A percentile compares a stretch with the other conserved stretches of the same genome.
phyloP scores from a whole-genome alignment of 1,284 basidiomycete genomes.

The Heterobasidion parviporum region DNA sequence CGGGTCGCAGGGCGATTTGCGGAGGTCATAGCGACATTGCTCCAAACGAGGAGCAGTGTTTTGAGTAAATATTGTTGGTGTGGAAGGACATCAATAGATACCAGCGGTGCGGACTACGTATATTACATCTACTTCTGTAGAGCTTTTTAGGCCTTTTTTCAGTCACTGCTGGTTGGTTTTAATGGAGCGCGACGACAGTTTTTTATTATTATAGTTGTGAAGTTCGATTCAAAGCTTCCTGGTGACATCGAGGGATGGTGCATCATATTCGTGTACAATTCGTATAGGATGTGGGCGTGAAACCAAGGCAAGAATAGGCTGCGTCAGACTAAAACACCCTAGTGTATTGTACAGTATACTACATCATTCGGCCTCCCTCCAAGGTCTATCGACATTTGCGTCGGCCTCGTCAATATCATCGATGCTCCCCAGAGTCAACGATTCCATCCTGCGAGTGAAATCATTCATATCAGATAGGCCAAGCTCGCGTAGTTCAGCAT shows the following conservation, averaged over 20 bases:
- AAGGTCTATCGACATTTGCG: neutral
- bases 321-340: too few relatives aligned
- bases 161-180: too few relatives aligned
- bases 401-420: conserved; percentile 14
- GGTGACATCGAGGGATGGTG: too few relatives aligned
- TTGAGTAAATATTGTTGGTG: neutral
- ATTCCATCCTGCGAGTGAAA: conserved; percentile 38
- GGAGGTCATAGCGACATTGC: conserved; percentile 10
- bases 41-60: neutral
- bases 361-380: neutral
- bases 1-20: conserved; percentile 13
- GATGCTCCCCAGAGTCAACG: conserved; percentile 30
- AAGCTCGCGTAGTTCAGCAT: conserved; percentile 18
- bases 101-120: conserved; percentile 1
- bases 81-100: conserved; percentile 1
- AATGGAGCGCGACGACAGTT: too few relatives aligned
- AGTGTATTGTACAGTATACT: neutral
- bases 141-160: neutral
- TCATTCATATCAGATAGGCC: conserved; percentile 42
- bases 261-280: neutral
- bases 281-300: neutral
- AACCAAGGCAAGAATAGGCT: too few relatives aligned
- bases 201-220: too few relatives aligned
- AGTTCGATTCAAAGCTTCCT: too few relatives aligned
- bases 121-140: conserved; percentile 5